A percentile compares a stretch with the other conserved stretches of the same genome.
These are phyloP conservation scores for Adansonia digitata DNA, from an alignment of 345 rosid genomes.

Conservation along the genomic window DNA sequence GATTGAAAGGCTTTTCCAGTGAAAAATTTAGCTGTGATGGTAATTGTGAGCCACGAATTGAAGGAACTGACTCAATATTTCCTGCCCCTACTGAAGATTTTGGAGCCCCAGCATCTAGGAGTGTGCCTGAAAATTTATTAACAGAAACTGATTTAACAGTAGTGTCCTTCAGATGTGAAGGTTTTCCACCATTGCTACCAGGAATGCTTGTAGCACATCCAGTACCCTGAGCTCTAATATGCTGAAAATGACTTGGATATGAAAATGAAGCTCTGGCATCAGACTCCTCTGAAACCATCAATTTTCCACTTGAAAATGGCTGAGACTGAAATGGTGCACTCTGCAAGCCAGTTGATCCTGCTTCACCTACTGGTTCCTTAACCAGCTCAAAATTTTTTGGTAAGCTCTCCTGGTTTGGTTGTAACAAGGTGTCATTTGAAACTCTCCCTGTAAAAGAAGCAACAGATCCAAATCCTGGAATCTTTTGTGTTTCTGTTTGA, in stretches of 20 bases:
- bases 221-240: constrained; percentile 29
- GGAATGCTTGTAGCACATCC: constrained; percentile 10
- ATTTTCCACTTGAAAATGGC: constrained; percentile 39
- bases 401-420: constrained; percentile 20
- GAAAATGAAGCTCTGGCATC: constrained; percentile 26
- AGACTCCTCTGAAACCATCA: constrained; percentile 26
- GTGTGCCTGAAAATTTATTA: constrained; percentile 25
- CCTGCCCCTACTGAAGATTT: constrained; percentile 32
- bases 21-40: constrained; percentile 46
- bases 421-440: constrained; percentile 26
- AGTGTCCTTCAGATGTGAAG: constrained; percentile 31
- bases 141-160: constrained; percentile 26
- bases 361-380: constrained; percentile 27
- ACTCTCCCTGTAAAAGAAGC: constrained; percentile 31
- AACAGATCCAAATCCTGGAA: constrained; percentile 28
- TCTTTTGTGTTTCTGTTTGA: constrained; percentile 32
- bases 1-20: constrained; percentile 43
- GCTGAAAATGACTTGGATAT: constrained; percentile 29
- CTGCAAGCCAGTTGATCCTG: constrained; percentile 31
- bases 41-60: constrained; percentile 41
- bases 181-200: constrained; percentile 33
- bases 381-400: constrained; percentile 27
- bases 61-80: constrained; percentile 61
- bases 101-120: constrained; percentile 23
- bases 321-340: constrained; percentile 41